A percentile compares a stretch with the other conserved stretches of the same genome.
Conservation (phyloP, 805 yeast genomes). For the Barnettozyma siamensis region DNA sequence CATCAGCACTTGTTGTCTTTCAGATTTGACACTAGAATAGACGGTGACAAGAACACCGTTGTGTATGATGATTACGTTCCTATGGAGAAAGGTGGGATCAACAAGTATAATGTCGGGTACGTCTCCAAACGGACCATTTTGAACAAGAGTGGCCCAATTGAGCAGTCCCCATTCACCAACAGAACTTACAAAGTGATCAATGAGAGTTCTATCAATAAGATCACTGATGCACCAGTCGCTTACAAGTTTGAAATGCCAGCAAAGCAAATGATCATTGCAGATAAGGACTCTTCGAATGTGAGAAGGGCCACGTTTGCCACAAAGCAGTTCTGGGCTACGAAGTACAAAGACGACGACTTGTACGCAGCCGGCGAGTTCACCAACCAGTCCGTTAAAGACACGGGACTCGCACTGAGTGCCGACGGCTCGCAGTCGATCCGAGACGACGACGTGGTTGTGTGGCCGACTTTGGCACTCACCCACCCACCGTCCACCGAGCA, state of each 20-base stretch:
- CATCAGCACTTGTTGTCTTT: conserved; percentile 78
- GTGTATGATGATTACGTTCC: conserved; percentile 63
- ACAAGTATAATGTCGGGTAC: conserved; percentile 69
- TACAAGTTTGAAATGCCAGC: conserved; percentile 73
- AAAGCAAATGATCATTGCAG: conserved; percentile 68
- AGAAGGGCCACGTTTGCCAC: conserved; percentile 74
- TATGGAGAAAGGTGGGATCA: conserved; percentile 48
- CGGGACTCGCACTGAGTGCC: conserved; percentile 70
- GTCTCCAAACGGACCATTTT: conserved; percentile 54
- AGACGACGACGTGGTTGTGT: conserved; percentile 69
- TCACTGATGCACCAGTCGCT: conserved; percentile 67
- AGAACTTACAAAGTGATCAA: conserved; percentile 72
- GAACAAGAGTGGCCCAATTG: conserved; percentile 66
- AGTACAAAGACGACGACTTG: conserved; percentile 64
- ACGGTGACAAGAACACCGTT: conserved; percentile 74
- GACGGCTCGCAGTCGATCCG: conserved; percentile 62
- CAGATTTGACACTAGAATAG: conserved; percentile 78
- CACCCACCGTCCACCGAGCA: conserved; percentile 81
- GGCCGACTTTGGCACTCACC: conserved; percentile 79
- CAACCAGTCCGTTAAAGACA: conserved; percentile 66
- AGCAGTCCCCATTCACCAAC: conserved; percentile 70
- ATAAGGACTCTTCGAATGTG: conserved; percentile 53
- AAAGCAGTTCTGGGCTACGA: conserved; percentile 77
- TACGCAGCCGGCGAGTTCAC: conserved; percentile 86
- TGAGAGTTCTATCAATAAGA: conserved; percentile 64